A percentile compares a stretch with the other conserved stretches of the same genome.
phyloP scores from a whole-genome alignment of 148 eudicot species.

The Fagopyrum tataricum region DNA sequence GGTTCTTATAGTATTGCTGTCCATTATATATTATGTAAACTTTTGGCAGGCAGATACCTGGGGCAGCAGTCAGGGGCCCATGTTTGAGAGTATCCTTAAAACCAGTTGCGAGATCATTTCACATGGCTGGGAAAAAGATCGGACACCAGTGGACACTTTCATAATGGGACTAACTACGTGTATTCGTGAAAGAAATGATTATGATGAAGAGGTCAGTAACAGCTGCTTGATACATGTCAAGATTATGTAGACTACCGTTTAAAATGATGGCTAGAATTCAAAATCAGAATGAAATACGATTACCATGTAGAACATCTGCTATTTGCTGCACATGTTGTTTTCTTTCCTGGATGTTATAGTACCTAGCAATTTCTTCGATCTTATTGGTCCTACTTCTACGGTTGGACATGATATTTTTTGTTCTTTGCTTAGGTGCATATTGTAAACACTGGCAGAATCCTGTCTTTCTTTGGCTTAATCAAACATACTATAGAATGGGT shows the following conservation, averaged over 20 bases:
- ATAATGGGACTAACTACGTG: constrained; percentile 75
- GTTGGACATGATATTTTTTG: background rate
- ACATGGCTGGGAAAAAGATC: constrained; percentile 88
- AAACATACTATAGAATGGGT: background rate
- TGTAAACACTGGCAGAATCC: background rate
- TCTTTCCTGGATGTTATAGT: background rate
- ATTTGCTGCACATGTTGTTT: constrained; percentile 4
- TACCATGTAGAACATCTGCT: background rate
- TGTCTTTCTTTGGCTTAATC: constrained; percentile 1
- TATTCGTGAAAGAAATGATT: constrained; percentile 80
- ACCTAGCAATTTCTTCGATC: background rate
- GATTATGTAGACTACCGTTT: background rate
- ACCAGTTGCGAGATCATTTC: constrained; percentile 81
- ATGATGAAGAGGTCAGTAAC: constrained; percentile 78
- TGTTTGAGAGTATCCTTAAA: constrained; percentile 74
- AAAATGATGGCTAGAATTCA: background rate
- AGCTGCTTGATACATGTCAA: background rate
- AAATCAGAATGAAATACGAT: background rate
- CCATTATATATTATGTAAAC: constrained; percentile 13
- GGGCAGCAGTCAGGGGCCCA: constrained; percentile 73
- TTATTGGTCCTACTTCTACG: background rate
- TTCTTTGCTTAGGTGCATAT: background rate
- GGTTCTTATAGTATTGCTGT: background rate
- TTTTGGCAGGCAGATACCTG: constrained; percentile 80
- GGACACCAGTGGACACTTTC: constrained; percentile 84